Conservation (phyloP, 1,139 yeast genomes). For the Blastobotrys elegans region DNA sequence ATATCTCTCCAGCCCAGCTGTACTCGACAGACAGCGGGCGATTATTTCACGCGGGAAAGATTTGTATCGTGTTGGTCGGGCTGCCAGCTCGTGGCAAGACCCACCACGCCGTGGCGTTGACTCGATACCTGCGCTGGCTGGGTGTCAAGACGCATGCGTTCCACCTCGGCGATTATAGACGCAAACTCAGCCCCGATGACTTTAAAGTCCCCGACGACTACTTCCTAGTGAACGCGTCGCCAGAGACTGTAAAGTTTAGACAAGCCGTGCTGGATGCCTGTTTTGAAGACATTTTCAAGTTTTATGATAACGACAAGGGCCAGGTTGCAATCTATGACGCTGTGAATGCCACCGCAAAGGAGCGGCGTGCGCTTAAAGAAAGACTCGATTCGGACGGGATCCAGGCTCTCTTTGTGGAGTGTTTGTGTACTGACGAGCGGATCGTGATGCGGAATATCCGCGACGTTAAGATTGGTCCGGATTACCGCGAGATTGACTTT, state of each 20-base stretch:
- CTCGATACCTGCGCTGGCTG: conserved; percentile 85
- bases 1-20: conserved; percentile 65
- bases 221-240: conserved; percentile 58
- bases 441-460: conserved; percentile 72
- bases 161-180: conserved; percentile 88
- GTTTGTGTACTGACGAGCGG: conserved; percentile 68
- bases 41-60: conserved; percentile 91
- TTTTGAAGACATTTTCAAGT: conserved; percentile 61
- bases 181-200: conserved; percentile 46
- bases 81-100: conserved; percentile 97
- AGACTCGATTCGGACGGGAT: conserved; percentile 55
- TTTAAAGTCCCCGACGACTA: conserved; percentile 60
- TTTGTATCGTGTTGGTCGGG: conserved; percentile 85
- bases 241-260: conserved; percentile 54
- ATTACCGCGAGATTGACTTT: conserved; percentile 69
- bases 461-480: conserved; percentile 78
- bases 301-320: conserved; percentile 70
- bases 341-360: conserved; percentile 72
- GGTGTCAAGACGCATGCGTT: conserved; percentile 91
- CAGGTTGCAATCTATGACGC: conserved; percentile 97
- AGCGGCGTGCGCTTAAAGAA: conserved; percentile 54
- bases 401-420: conserved; percentile 82
- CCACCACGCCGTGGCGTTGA: conserved; percentile 82
- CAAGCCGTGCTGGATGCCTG: conserved; percentile 59
- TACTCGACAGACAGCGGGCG: conserved; percentile 88